These are phyloP conservation scores for Bidens hawaiensis DNA, from an alignment of 140 eudicot species.

Conservation along the genomic window DNA sequence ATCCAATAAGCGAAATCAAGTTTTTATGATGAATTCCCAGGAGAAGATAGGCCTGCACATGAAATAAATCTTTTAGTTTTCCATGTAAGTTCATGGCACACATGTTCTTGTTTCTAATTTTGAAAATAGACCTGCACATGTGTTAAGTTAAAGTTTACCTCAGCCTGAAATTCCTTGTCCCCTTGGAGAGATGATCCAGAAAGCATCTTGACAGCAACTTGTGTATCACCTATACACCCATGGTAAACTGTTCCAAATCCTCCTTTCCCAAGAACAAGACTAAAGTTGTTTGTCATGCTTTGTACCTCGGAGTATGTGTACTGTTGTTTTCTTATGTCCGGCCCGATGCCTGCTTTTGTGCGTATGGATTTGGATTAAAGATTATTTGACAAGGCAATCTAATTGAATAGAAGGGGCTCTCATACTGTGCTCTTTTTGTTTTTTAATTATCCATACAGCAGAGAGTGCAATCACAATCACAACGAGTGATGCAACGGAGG, in stretches of 20 bases:
- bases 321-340: slow-evolving; percentile 21
- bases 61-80: too few species aligned
- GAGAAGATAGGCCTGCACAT: slow-evolving; percentile 27
- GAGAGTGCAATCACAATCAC: slow-evolving; percentile 18
- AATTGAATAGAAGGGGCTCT: too few species aligned
- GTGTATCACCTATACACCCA: too few species aligned
- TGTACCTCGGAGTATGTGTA: too few species aligned
- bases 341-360: neutral
- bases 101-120: neutral
- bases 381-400: too few species aligned
- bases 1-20: slow-evolving; percentile 26
- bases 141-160: slow-evolving; percentile 31
- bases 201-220: too few species aligned
- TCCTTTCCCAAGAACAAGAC: too few species aligned
- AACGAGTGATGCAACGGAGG: too few species aligned
- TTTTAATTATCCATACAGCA: slow-evolving; percentile 19
- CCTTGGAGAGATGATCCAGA: too few species aligned
- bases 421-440: slow-evolving; percentile 29
- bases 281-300: too few species aligned
- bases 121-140: neutral
- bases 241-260: too few species aligned
- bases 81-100: neutral
- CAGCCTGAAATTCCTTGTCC: slow-evolving; percentile 42
- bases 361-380: slow-evolving; percentile 5
- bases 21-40: slow-evolving; percentile 33